Percentiles rank a stretch among this genome's conserved stretches.
Evolutionary conservation across 2,329 filamentous ascomycete species (phyloP).

Genomic region (Aphanocladium album): DNA sequence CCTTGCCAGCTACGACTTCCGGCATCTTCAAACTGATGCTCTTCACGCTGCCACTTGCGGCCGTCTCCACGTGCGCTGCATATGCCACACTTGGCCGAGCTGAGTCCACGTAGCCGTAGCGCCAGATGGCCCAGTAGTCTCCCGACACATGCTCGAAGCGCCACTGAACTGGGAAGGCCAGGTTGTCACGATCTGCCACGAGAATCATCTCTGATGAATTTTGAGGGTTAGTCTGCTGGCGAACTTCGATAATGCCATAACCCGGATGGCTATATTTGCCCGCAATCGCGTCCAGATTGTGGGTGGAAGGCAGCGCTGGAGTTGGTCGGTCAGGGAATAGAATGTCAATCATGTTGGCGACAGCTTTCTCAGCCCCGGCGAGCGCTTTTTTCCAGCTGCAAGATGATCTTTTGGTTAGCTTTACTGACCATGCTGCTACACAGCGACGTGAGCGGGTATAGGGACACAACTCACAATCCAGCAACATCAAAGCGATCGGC

Average conservation of each 20-base stretch:
- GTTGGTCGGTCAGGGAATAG: constrained; percentile 34
- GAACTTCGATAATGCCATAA: constrained; percentile 28
- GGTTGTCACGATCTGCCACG: constrained; percentile 20
- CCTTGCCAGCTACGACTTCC: not conserved
- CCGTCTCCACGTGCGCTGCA: not conserved
- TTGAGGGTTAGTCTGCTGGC: constrained; percentile 13
- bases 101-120: not conserved
- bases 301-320: constrained; percentile 30
- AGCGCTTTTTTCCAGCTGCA: constrained; percentile 1
- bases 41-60: not conserved
- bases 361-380: constrained; percentile 11
- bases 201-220: constrained; percentile 18
- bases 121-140: constrained; percentile 24
- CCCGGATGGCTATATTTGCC: constrained; percentile 42
- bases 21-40: not conserved
- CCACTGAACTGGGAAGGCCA: constrained; percentile 20
- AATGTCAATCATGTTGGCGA: constrained; percentile 28
- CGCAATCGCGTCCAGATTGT: constrained; percentile 27
- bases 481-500: constrained; percentile 18
- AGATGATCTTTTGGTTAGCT: not conserved
- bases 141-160: constrained; percentile 25
- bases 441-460: too few species aligned
- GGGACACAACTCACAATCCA: constrained; percentile 17
- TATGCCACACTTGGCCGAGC: not conserved
- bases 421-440: too few species aligned